Evolutionary conservation across 345 rosid species (phyloP).

Genomic region (Fremontodendron californicum): DNA sequence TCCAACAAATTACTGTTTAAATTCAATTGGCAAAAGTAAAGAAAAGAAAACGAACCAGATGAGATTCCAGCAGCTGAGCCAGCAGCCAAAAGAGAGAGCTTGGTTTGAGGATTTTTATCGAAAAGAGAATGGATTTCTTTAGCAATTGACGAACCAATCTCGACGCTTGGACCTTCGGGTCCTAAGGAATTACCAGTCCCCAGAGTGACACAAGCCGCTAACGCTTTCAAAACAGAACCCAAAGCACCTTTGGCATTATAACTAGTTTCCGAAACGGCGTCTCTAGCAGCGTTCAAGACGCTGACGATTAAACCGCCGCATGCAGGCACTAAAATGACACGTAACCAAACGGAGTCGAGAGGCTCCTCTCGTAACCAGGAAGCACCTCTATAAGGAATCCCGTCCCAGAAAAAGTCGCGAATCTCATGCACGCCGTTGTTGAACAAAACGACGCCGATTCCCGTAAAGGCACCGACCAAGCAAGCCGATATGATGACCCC

Average conservation of each 20-base stretch:
- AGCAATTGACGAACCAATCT: constrained; percentile 85
- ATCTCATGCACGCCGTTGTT: constrained; percentile 68
- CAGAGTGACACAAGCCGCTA: constrained; percentile 81
- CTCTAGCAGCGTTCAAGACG: constrained; percentile 42
- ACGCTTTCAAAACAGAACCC: constrained; percentile 61
- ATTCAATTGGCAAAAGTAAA: not conserved
- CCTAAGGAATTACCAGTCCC: constrained; percentile 94
- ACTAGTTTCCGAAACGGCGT: constrained; percentile 22
- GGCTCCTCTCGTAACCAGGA: constrained; percentile 81
- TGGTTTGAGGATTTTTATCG: constrained; percentile 38
- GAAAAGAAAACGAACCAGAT: constrained; percentile 50
- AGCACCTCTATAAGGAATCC: constrained; percentile 78
- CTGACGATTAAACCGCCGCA: constrained; percentile 72
- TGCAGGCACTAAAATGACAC: constrained; percentile 69
- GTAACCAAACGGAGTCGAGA: constrained; percentile 47
- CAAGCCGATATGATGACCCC: constrained; percentile 53
- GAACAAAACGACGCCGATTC: constrained; percentile 76
- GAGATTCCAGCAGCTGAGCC: constrained; percentile 91
- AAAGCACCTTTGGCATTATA: constrained; percentile 33
- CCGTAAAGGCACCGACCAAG: constrained; percentile 69
- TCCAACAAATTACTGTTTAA: not conserved
- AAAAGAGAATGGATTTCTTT: constrained; percentile 49
- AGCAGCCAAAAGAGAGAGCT: constrained; percentile 74
- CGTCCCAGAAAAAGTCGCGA: constrained; percentile 88
- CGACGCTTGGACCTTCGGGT: constrained; percentile 96